Evolutionary conservation across 176 grass and related monocot species (phyloP).

Genomic region (Ensete glaucum): DNA sequence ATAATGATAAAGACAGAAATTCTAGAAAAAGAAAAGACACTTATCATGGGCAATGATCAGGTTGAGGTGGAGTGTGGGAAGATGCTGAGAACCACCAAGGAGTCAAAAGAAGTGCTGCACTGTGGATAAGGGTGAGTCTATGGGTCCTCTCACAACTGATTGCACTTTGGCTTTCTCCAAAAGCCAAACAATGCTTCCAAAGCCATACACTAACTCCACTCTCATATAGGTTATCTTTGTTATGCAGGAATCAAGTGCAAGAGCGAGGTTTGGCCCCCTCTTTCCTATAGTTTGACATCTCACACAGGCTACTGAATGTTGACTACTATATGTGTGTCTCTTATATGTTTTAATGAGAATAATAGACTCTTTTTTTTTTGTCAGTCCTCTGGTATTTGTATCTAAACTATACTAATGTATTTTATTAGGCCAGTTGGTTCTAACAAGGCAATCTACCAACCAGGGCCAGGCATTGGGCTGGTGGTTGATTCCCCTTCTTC

Average conservation of each 20-base stretch:
- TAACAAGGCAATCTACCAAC: too few species aligned
- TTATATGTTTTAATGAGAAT: background rate
- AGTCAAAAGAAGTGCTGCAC: background rate
- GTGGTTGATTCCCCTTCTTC: too few species aligned
- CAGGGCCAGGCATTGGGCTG: too few species aligned
- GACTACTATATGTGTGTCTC: background rate
- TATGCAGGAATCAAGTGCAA: background rate
- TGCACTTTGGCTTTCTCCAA: conserved; percentile 9
- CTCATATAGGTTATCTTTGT: background rate
- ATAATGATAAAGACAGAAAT: too few species aligned
- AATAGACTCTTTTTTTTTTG: too few species aligned
- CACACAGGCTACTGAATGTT: background rate
- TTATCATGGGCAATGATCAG: background rate
- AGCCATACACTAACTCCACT: conserved; percentile 2
- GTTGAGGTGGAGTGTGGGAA: background rate
- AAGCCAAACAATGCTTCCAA: conserved; percentile 8
- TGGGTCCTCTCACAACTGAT: background rate
- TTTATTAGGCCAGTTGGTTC: too few species aligned
- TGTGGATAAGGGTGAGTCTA: background rate
- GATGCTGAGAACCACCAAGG: background rate
- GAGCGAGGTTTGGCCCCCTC: conserved; percentile 4
- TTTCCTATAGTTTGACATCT: background rate
- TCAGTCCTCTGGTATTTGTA: too few species aligned
- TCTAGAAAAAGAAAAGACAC: too few species aligned
- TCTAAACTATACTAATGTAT: background rate